These are phyloP conservation scores for Monilinia laxa DNA, from an alignment of 2,329 filamentous ascomycete genomes.

Conservation along the genomic window DNA sequence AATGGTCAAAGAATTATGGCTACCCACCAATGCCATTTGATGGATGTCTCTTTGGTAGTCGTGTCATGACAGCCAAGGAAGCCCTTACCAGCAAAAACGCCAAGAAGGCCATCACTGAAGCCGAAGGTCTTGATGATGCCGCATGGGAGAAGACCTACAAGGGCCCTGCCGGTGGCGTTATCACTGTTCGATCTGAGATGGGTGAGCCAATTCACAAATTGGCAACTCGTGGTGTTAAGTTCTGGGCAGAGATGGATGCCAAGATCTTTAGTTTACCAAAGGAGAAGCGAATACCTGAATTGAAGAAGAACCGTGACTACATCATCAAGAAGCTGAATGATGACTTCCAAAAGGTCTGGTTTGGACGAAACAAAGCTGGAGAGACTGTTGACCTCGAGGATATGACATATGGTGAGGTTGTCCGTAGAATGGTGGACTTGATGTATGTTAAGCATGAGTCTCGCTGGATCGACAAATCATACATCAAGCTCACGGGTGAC, in stretches of 20 bases:
- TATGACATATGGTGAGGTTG: constrained; percentile 91
- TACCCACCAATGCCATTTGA: constrained; percentile 95
- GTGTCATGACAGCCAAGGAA: constrained; percentile 94
- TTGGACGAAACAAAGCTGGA: constrained; percentile 78
- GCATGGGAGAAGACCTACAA: constrained; percentile 95
- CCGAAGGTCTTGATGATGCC: constrained; percentile 74
- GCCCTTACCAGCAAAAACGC: constrained; percentile 83
- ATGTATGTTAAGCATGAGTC: constrained; percentile 89
- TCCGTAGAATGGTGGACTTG: constrained; percentile 82
- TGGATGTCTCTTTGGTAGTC: constrained; percentile 84
- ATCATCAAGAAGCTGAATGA: constrained; percentile 96
- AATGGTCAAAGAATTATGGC: constrained; percentile 82
- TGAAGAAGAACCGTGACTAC: constrained; percentile 84
- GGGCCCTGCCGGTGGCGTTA: constrained; percentile 85
- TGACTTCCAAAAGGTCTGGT: constrained; percentile 97
- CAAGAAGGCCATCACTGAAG: constrained; percentile 87
- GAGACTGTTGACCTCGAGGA: constrained; percentile 86
- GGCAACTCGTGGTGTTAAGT: constrained; percentile 89
- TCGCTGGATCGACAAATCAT: constrained; percentile 87
- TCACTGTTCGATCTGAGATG: constrained; percentile 98
- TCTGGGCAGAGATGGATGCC: constrained; percentile 99
- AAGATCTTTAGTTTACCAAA: constrained; percentile 95
- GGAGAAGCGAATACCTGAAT: constrained; percentile 82
- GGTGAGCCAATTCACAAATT: constrained; percentile 99
- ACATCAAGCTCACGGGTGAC: constrained; percentile 81